Evolutionary conservation across 257 asterid species (phyloP).

Genomic region (Ballota nigra): DNA sequence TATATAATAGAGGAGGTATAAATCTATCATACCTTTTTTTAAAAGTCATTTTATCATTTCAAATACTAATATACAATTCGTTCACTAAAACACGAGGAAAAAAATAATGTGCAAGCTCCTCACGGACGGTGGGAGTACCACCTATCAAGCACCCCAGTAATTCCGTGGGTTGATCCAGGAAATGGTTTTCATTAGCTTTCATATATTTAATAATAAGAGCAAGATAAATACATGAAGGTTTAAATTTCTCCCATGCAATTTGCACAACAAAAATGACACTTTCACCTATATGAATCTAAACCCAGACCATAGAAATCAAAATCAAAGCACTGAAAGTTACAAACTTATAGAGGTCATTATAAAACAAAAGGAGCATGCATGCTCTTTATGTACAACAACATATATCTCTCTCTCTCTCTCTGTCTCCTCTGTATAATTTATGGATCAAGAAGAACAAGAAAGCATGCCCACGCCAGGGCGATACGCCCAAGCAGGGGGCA

Average conservation of each 20-base stretch:
- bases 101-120: too few relatives aligned
- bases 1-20: too few relatives aligned
- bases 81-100: too few relatives aligned
- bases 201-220: not conserved
- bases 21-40: too few relatives aligned
- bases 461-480: slow-evolving; percentile 99
- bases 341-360: slow-evolving; percentile 20
- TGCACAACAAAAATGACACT: not conserved
- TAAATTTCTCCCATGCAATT: not conserved
- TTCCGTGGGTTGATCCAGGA: too few relatives aligned
- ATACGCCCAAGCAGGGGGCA: slow-evolving; percentile 99
- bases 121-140: too few relatives aligned
- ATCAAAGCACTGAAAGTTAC: slow-evolving; percentile 17
- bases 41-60: too few relatives aligned
- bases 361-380: slow-evolving; percentile 27
- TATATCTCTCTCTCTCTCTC: not conserved
- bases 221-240: not conserved
- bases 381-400: slow-evolving; percentile 43
- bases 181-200: not conserved
- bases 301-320: not conserved
- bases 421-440: not conserved
- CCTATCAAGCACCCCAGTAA: too few relatives aligned
- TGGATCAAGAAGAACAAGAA: slow-evolving; percentile 74
- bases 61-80: too few relatives aligned
- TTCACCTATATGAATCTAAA: not conserved